phyloP scores from a whole-genome alignment of 163 green algal species.

The Scenedesmus sp. region DNA sequence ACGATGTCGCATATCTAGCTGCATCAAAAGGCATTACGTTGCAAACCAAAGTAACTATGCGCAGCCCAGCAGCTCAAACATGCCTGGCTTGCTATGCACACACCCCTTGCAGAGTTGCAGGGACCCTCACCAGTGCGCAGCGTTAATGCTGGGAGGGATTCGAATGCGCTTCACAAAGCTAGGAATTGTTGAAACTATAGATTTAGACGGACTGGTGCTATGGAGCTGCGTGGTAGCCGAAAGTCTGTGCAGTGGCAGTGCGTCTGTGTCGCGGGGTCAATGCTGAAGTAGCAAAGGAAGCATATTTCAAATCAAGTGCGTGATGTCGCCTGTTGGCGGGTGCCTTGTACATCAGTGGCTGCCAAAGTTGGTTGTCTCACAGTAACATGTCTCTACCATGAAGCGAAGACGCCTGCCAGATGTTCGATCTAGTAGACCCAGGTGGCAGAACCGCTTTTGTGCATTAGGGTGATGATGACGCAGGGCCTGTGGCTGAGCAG shows the following conservation, averaged over 20 bases:
- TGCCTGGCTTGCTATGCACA: not conserved
- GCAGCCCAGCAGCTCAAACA: not conserved
- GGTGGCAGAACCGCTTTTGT: not conserved
- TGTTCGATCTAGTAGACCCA: not conserved
- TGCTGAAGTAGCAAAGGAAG: not conserved
- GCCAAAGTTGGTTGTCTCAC: not conserved
- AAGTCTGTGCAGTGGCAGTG: constrained; percentile 2
- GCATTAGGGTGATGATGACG: not conserved
- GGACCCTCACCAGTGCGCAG: not conserved
- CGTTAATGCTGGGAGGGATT: not conserved
- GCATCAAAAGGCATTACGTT: not conserved
- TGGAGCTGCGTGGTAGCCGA: not conserved
- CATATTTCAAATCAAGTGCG: not conserved
- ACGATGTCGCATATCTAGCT: not conserved
- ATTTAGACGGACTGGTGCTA: not conserved
- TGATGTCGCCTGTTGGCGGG: not conserved
- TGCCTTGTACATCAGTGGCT: not conserved
- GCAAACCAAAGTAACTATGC: not conserved
- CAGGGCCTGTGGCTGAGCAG: not conserved
- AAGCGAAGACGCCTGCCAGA: not conserved
- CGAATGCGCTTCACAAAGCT: not conserved
- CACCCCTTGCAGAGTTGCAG: not conserved
- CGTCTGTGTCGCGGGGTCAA: not conserved
- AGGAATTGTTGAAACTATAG: not conserved
- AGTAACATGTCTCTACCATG: not conserved